Evolutionary conservation across 768 basidiomycete genomes (phyloP), one percentile per base, ranked within the genome.

Genomic region (Podaxis rugospora): DNA sequence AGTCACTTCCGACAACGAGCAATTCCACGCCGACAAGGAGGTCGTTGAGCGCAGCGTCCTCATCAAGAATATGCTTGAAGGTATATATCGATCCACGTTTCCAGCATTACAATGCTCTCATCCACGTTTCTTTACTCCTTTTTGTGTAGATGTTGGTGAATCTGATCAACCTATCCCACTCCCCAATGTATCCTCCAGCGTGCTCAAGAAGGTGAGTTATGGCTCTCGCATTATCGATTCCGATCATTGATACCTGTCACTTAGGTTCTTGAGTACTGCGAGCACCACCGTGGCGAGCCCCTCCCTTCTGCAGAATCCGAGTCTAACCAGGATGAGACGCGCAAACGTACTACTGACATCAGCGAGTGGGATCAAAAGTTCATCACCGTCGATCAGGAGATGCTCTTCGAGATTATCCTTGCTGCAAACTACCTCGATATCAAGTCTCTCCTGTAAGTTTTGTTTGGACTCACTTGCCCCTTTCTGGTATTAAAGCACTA

Each of bases 381-480:
- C 74, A 95, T 96, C 74, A 89, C 89, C 47, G 97, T 98, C 62
- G 97, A 98, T 80, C 97, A 98, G 77, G 97, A 98, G 78, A 98
- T 98, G 96, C 84, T 99, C 5, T 98, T 98, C 66, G 97, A 99
- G 79, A 99, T 98, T 73, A 99, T 98, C 74, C 89, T 98, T 58
- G 97, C 97, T 9, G 97, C 97, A 65, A 99, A 99, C 81, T 99
- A 99, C 78, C 90, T 99, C 66, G 97, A 99, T 71, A 98, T 99
- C 83, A 98, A 98, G 79, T 90, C 95, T 21, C 84, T 98, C 51
- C 86, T 98, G 96, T 97, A 69, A 66, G 92, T 80, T n/a, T 60
- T 64, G 7, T 40, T 58, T n/a, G 28, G 28, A 54, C n/a, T 36
- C 27, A 63, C 32, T 18, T 5, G 50, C 25, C 47, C 23, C 27